Evolutionary conservation across 306 rosid species (phyloP), one percentile per base, ranked within the genome.

Genomic region (Argentina anserina): DNA sequence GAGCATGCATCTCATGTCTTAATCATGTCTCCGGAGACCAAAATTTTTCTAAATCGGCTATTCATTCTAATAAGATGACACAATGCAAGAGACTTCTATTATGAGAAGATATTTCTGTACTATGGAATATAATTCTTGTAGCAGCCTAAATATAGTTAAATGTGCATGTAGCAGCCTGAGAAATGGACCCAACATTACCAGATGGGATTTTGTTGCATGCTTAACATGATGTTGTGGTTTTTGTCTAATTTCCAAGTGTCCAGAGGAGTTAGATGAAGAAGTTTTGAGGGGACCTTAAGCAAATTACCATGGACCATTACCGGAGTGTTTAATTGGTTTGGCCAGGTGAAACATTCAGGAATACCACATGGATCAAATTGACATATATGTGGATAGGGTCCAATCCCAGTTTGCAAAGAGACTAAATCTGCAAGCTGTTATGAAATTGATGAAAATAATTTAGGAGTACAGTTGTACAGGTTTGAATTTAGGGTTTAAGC

Each of bases 391-490:
- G 26, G 45, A 73, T 65, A 46, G 26, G 37, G 36, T n/a, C 52
- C 25, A 41, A 67, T 6, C 52, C 11, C 21, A 11, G 59, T 29
- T 65, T 42, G 28, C 55, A 56, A 40, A 9, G 23, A 6, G 60
- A 45, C 69, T 29, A 4, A 17, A 11, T 46, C 18, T 56, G 82
- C 67, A 72, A 74, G 69, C 70, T 78, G 77, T 49, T 49, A 70
- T 37, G 36, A 71, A 56, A 41, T 28, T 9, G 76, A 77, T 69
- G 80, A 69, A 78, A 71, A 71, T 52, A 41, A 5, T 60, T 64
- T 20, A 43, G 46, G 75, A 21, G 70, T 60, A 43, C 67, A 75
- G 79, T 75, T 76, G 84, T 79, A 65, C 65, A 60, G 65, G 46
- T 53, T 71, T 52, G 76, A 70, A 61, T 55, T 33, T 49, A 65